Conservation (phyloP, 352 stramenopile genomes). For the Phytophthora agathidicida region DNA sequence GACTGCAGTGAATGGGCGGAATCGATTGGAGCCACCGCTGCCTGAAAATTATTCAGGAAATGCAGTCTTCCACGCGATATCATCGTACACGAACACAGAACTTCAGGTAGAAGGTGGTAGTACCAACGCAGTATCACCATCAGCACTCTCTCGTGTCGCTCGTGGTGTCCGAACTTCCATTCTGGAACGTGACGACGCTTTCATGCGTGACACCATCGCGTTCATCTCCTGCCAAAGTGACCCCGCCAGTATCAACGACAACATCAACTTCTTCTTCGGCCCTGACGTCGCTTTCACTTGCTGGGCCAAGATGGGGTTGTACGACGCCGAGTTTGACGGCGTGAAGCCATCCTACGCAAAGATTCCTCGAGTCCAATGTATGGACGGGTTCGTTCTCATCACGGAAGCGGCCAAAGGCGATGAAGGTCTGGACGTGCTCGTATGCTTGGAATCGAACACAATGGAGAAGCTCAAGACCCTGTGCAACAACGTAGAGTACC, state of each 20-base stretch:
- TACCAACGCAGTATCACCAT: background rate
- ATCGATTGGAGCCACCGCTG: slow-evolving; percentile 46
- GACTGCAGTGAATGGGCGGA: slow-evolving; percentile 53
- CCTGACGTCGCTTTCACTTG: slow-evolving; percentile 63
- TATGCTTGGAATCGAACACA: slow-evolving; percentile 20
- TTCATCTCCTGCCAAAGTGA: slow-evolving; percentile 44
- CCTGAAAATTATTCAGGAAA: slow-evolving; percentile 55
- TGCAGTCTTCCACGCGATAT: slow-evolving; percentile 57
- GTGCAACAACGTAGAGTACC: slow-evolving; percentile 2
- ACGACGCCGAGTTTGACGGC: slow-evolving; percentile 54
- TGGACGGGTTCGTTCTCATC: slow-evolving; percentile 55
- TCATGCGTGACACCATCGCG: slow-evolving; percentile 59
- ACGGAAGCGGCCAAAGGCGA: slow-evolving; percentile 38
- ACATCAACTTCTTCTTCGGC: slow-evolving; percentile 60
- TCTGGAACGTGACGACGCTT: slow-evolving; percentile 41
- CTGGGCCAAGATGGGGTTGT: slow-evolving; percentile 61
- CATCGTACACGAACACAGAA: slow-evolving; percentile 33
- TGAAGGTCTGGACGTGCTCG: slow-evolving; percentile 28
- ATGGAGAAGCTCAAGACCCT: slow-evolving; percentile 23
- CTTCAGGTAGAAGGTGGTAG: slow-evolving; percentile 2
- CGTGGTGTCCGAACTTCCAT: slow-evolving; percentile 49
- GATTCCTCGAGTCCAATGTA: slow-evolving; percentile 38
- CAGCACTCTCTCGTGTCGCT: slow-evolving; percentile 30
- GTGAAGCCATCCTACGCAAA: slow-evolving; percentile 36
- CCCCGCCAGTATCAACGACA: slow-evolving; percentile 43